Conservation (phyloP, 2,329 filamentous ascomycete species). For the Taxawa tesnikishii region DNA sequence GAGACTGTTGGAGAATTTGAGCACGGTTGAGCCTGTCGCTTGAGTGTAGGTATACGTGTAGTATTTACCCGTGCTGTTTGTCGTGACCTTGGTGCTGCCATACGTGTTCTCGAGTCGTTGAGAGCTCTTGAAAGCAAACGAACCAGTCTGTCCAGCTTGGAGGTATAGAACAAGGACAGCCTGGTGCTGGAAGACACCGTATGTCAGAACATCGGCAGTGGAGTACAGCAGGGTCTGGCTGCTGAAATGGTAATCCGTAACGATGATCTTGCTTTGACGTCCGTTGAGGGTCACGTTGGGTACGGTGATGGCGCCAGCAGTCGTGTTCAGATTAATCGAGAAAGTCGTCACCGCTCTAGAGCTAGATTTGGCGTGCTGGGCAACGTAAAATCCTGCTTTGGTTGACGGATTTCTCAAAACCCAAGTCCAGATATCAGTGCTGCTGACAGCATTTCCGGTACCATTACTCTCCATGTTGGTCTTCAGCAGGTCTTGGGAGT, state of each 20-base stretch:
- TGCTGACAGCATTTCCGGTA: conserved; percentile 34
- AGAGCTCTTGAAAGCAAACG: conserved; percentile 10
- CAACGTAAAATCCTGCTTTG: conserved; percentile 46
- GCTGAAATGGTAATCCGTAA: conserved; percentile 47
- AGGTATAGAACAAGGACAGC: conserved; percentile 3
- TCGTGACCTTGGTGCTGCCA: neutral
- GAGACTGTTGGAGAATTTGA: conserved; percentile 38
- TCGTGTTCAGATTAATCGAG: conserved; percentile 43
- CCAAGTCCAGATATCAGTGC: conserved; percentile 36
- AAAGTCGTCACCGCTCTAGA: conserved; percentile 41
- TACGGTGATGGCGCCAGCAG: conserved; percentile 40
- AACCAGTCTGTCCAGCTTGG: conserved; percentile 9
- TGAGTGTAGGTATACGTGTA: conserved; percentile 7
- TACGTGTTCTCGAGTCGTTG: conserved; percentile 6
- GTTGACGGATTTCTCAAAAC: conserved; percentile 49
- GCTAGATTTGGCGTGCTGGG: conserved; percentile 41
- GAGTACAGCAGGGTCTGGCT: conserved; percentile 41
- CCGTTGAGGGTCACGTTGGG: conserved; percentile 47
- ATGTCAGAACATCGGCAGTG: conserved; percentile 42
- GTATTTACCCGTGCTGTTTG: conserved; percentile 1
- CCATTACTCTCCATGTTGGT: conserved; percentile 39
- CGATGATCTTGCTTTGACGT: conserved; percentile 50
- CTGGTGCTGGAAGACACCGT: conserved; percentile 28
- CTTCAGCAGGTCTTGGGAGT: conserved; percentile 43
- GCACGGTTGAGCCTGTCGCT: conserved; percentile 14